These are phyloP conservation scores for Russula sp. DNA, from an alignment of 768 basidiomycete genomes.

Conservation along the genomic window DNA sequence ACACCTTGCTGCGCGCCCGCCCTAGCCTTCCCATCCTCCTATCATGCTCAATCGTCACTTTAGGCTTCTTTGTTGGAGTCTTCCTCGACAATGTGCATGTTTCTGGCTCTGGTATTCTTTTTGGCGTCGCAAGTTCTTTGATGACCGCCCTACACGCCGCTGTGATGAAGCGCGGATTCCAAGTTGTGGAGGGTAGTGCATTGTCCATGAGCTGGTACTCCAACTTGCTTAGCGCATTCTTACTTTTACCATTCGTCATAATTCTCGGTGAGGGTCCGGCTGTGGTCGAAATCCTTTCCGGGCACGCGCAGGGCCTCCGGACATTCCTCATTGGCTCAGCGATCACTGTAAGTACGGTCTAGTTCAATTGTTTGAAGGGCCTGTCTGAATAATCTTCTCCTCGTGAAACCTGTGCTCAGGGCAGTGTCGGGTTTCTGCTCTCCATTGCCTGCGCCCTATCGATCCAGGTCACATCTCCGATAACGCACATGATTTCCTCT, in stretches of 20 bases:
- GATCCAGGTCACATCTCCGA: slow-evolving; percentile 96
- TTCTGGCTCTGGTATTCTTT: slow-evolving; percentile 62
- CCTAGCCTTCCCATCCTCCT: slow-evolving; percentile 73
- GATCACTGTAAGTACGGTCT: slow-evolving; percentile 58
- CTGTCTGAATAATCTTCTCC: neutral
- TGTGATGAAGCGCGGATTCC: slow-evolving; percentile 85
- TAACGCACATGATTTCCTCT: slow-evolving; percentile 96
- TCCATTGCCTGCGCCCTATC: slow-evolving; percentile 89
- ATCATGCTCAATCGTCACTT: slow-evolving; percentile 77
- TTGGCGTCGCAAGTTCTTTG: slow-evolving; percentile 81
- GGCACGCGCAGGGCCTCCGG: slow-evolving; percentile 46
- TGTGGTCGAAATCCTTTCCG: slow-evolving; percentile 55
- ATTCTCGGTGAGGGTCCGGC: slow-evolving; percentile 72
- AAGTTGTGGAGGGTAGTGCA: slow-evolving; percentile 78
- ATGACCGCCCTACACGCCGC: slow-evolving; percentile 90
- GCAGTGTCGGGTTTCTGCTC: slow-evolving; percentile 88
- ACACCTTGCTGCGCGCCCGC: slow-evolving; percentile 66
- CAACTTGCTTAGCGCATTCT: slow-evolving; percentile 73
- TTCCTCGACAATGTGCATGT: slow-evolving; percentile 68
- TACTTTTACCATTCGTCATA: slow-evolving; percentile 70
- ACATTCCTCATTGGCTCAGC: slow-evolving; percentile 78
- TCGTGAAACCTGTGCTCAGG: slow-evolving; percentile 44
- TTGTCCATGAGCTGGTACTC: slow-evolving; percentile 89
- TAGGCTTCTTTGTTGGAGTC: slow-evolving; percentile 89
- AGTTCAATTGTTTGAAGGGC: neutral